Percentiles rank a stretch among this genome's conserved stretches.
These are phyloP conservation scores for Lablab purpureus DNA, from an alignment of 306 rosid species.

Conservation along the genomic window DNA sequence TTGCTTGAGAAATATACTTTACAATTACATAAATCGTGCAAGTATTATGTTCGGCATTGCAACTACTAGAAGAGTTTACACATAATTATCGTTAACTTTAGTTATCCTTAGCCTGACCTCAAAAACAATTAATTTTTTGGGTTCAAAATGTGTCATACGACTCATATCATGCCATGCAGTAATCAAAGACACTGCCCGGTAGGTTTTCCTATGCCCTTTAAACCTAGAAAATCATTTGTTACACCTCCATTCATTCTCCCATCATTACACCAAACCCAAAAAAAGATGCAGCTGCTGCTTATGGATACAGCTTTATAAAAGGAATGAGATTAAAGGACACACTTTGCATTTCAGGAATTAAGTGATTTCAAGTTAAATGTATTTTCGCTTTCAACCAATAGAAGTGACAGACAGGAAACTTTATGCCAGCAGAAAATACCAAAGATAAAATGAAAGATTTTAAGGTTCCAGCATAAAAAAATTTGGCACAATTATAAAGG, in stretches of 20 bases:
- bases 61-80: not conserved
- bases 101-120: constrained; percentile 12
- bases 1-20: not conserved
- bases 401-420: constrained; percentile 2
- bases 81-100: constrained; percentile 6
- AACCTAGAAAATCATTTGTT: not conserved
- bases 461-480: not conserved
- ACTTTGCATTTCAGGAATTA: constrained; percentile 9
- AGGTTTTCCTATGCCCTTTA: not conserved
- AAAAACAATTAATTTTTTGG: constrained; percentile 3
- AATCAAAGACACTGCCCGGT: not conserved
- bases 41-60: constrained; percentile 11
- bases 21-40: constrained; percentile 19
- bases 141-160: not conserved
- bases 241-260: too few species aligned
- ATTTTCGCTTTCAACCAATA: constrained; percentile 1
- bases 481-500: not conserved
- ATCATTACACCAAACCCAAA: not conserved
- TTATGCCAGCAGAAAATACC: not conserved
- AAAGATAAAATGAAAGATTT: not conserved
- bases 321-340: not conserved
- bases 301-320: not conserved
- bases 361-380: constrained; percentile 12
- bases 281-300: not conserved
- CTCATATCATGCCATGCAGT: not conserved